Base-by-base conservation (phyloP, 2,329 filamentous ascomycete genomes). In the Calonectria multiphialidica region DNA sequence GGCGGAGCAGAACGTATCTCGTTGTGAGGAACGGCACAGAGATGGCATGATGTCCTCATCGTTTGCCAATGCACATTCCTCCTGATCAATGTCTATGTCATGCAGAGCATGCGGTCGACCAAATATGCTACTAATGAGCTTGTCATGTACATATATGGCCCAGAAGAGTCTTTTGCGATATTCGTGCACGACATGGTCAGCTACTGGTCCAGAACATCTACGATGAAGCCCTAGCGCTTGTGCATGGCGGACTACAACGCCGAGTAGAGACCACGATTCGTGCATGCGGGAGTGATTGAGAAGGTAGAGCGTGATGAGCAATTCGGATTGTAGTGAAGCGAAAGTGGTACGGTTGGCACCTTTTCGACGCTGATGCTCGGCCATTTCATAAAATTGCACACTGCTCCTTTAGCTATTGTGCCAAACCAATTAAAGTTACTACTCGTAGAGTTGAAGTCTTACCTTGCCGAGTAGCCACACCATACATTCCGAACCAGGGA, bases 351-450 rank as follows among this genome's bases (percentile, higher is more conserved):
- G 49, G 16, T 53, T 53, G 25, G 28, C 7, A 30, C 18, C 49
- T n/a, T 53, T 53, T n/a, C n/a, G 25, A 53, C 49, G 49, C 18
- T 53, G 49, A 2, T 25, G 16, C 25, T 53, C 49, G 23, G 49
- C 49, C 49, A 53, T 53, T 53, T 53, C 49, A 53, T 53, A 53
- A 53, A 53, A 53, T 53, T 53, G 49, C 25, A 53, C 49, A n/a
- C 49, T 53, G 3, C 2, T 33, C 23, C 33, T 30, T 53, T 53
- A 53, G 49, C 8, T 30, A 6, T 6, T 25, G 3, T 5, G 13
- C 21, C 21, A 49, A 30, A 50, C 8, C 45, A 28, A 49, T 28
- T 7, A 6, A 28, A 6, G 25, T 28, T 10, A 15, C 12, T 30
- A 1, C 15, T 18, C 15, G 16, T 18, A n/a, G 10, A 33, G 49